These are phyloP conservation scores for Peniophora sp. DNA, from an alignment of 1,284 basidiomycete genomes.

Conservation along the genomic window DNA sequence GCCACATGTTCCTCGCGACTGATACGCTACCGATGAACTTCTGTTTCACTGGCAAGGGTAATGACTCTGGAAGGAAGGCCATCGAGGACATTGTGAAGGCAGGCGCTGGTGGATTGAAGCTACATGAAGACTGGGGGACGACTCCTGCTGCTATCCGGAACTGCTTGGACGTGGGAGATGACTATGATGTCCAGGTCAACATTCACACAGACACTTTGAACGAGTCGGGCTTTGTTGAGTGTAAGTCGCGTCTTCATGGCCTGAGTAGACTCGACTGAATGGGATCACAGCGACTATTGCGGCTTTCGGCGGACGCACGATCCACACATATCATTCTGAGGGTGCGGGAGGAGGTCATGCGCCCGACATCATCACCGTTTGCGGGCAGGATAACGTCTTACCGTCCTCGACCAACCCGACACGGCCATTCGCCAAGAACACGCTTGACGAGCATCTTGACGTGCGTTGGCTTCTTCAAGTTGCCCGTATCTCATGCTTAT, in stretches of 20 bases:
- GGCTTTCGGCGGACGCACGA: conserved; percentile 87
- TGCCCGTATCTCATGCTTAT: not conserved
- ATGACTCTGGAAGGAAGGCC: conserved; percentile 71
- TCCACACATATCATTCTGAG: conserved; percentile 97
- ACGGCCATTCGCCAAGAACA: conserved; percentile 86
- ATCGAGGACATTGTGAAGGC: conserved; percentile 83
- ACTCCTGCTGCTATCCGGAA: conserved; percentile 83
- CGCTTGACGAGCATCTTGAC: conserved; percentile 95
- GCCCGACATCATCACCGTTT: conserved; percentile 96
- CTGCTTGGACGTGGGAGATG: conserved; percentile 78
- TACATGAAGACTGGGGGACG: conserved; percentile 98
- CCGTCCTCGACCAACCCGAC: conserved; percentile 98
- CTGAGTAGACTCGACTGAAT: conserved; percentile 5
- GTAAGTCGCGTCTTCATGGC: conserved; percentile 30
- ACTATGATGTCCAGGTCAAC: conserved; percentile 95
- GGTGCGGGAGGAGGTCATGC: conserved; percentile 96
- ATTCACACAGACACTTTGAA: conserved; percentile 98
- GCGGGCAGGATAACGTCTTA: conserved; percentile 85
- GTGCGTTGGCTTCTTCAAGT: conserved; percentile 39
- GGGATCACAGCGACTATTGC: conserved; percentile 66
- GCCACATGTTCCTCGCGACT: conserved; percentile 82
- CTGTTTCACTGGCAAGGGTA: conserved; percentile 90
- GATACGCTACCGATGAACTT: conserved; percentile 91
- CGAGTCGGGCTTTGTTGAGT: conserved; percentile 90
- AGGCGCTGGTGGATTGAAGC: conserved; percentile 87